Conservation (phyloP, 140 eudicot species). For the Stevia rebaudiana region DNA sequence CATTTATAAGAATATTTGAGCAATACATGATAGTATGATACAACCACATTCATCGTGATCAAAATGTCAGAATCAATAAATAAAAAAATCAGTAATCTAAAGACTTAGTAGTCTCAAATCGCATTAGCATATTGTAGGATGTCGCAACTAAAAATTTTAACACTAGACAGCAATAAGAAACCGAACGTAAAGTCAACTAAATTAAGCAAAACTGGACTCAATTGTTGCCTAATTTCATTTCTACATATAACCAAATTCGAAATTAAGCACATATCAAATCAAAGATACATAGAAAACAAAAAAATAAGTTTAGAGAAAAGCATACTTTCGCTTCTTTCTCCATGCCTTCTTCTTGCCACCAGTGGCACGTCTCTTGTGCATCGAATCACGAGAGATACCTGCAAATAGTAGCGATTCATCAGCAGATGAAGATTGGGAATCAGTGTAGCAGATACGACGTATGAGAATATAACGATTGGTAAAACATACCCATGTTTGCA, state of each 20-base stretch:
- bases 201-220: not conserved
- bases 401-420: not conserved
- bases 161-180: not conserved
- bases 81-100: not conserved
- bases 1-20: not conserved
- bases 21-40: not conserved
- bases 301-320: not conserved
- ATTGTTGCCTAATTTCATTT: not conserved
- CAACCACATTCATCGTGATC: not conserved
- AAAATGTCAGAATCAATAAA: not conserved
- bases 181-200: not conserved
- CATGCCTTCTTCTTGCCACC: conserved; percentile 50
- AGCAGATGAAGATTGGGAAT: not conserved
- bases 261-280: not conserved
- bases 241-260: not conserved
- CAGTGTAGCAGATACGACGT: not conserved
- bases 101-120: not conserved
- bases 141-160: not conserved
- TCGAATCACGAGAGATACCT: conserved; percentile 46
- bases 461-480: not conserved
- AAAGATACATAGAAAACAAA: not conserved
- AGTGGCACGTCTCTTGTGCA: conserved; percentile 51
- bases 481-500: conserved; percentile 31
- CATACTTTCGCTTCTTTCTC: conserved; percentile 52
- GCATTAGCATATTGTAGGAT: not conserved